Evolutionary conservation across 2,329 filamentous ascomycete genomes (phyloP).

Genomic region (Diaporthe ilicicola): DNA sequence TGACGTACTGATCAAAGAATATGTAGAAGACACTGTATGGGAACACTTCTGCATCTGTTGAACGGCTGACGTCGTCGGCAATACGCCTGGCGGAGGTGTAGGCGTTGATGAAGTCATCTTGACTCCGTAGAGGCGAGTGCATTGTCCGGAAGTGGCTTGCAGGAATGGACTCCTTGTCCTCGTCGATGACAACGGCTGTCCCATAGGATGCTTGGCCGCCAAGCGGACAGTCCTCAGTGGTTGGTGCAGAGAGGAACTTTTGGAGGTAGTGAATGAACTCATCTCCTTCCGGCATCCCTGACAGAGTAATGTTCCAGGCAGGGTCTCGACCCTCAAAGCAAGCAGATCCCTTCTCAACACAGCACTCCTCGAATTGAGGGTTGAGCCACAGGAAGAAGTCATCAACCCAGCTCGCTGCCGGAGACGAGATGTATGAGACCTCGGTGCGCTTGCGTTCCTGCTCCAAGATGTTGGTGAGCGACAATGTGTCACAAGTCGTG

Average conservation of each 20-base stretch:
- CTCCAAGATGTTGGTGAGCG: constrained; percentile 88
- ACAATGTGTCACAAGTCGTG: constrained; percentile 84
- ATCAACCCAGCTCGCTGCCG: constrained; percentile 94
- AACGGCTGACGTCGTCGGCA: constrained; percentile 74
- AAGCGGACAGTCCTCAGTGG: constrained; percentile 84
- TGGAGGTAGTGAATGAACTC: constrained; percentile 89
- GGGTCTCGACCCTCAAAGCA: constrained; percentile 84
- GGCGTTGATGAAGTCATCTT: constrained; percentile 91
- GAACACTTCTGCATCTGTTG: constrained; percentile 85
- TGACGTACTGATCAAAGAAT: constrained; percentile 97
- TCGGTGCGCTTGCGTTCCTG: constrained; percentile 91
- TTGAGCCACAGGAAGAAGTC: constrained; percentile 98
- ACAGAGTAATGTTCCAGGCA: constrained; percentile 87
- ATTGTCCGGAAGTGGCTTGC: constrained; percentile 93
- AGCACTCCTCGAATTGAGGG: constrained; percentile 78
- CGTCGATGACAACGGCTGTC: constrained; percentile 81
- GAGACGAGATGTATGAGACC: constrained; percentile 86
- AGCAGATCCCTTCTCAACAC: constrained; percentile 72
- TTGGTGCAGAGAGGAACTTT: constrained; percentile 83
- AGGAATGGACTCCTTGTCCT: constrained; percentile 70
- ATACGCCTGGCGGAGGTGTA: constrained; percentile 92
- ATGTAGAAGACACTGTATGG: constrained; percentile 98
- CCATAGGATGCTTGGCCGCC: constrained; percentile 90
- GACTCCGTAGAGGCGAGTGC: constrained; percentile 86
- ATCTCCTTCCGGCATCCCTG: constrained; percentile 90